A percentile compares a stretch with the other conserved stretches of the same genome.
Conservation (phyloP, 352 stramenopile species). For the Phytophthora pistaciae region DNA sequence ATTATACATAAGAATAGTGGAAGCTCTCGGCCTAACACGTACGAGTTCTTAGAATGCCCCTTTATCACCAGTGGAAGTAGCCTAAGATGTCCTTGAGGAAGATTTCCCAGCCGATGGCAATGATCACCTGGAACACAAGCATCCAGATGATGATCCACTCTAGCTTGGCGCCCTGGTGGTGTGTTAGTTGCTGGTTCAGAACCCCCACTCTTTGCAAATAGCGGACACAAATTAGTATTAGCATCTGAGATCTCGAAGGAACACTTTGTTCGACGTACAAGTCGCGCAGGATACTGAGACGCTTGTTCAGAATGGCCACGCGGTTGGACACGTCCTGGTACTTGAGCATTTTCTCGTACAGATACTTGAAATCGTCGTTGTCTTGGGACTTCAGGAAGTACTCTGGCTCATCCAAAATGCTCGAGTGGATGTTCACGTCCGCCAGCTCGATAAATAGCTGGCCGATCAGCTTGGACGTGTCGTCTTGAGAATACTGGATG, state of each 20-base stretch:
- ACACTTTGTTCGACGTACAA: slow-evolving; percentile 55
- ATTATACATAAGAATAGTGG: neutral
- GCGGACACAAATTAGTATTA: slow-evolving; percentile 16
- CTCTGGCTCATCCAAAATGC: slow-evolving; percentile 94
- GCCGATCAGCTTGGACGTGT: slow-evolving; percentile 94
- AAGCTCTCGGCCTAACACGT: neutral
- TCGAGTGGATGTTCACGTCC: slow-evolving; percentile 94
- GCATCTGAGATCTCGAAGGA: neutral
- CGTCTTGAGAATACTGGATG: slow-evolving; percentile 88
- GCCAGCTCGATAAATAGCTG: slow-evolving; percentile 90
- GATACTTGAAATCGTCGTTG: slow-evolving; percentile 90
- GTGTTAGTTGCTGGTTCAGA: slow-evolving; percentile 90
- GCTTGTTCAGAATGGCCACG: slow-evolving; percentile 94
- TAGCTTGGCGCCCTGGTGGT: slow-evolving; percentile 89
- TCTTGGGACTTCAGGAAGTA: slow-evolving; percentile 89
- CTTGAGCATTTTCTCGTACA: slow-evolving; percentile 91
- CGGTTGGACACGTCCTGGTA: slow-evolving; percentile 94
- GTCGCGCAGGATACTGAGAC: slow-evolving; percentile 93
- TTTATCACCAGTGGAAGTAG: slow-evolving; percentile 56
- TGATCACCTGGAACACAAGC: slow-evolving; percentile 88
- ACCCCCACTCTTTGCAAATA: slow-evolving; percentile 80
- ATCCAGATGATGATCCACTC: slow-evolving; percentile 97
- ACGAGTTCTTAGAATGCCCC: neutral
- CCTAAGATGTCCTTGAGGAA: slow-evolving; percentile 84
- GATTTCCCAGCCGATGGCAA: slow-evolving; percentile 87